Base-by-base conservation (phyloP, 2,329 filamentous ascomycete genomes). In the Pseudogymnoascus sp. region DNA sequence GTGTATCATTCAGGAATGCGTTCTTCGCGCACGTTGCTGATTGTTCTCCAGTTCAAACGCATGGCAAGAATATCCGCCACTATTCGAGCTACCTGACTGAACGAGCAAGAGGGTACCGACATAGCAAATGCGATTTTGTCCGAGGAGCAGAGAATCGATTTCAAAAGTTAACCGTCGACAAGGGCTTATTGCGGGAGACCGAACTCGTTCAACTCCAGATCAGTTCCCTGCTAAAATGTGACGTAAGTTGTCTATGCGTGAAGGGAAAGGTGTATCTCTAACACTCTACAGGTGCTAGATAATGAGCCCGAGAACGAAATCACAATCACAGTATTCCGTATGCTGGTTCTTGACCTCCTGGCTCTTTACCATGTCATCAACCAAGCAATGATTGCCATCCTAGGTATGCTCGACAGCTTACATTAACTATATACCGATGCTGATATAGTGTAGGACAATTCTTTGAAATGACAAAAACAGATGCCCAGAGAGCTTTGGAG, bases 291-390 rank as follows among this genome's bases (percentile, higher is more conserved):
- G 91, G 86, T 97, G 62, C 84, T 98, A 73, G 88, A 92, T 61
- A 85, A 88, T 68, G 95, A 98, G 71, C 87, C 90, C 6, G 93
- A 97, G 74, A 99, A 98, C 73, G 95, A 99, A 76, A 98, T 99
- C 70, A 96, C 92, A 8, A 83, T 98, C 69, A 96, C 92, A 8
- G 93, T 96, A 28, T 99, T 98, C 74, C 86, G 95, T 65, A 81
- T 99, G 67, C 80, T 99, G 63, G 96, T 96, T 19, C 81, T 96
- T 71, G 95, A 99, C 75, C 81, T 99, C 39, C 78, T 99, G 66
- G 87, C 90, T 13, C 80, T 99, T 63, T 99, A 96, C 79, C 92
- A 96, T 72, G 91, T 95, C 57, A 89, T 97, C 78, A 99, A 99
- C 73, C 92, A 97, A 77, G 95, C 91, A 60, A 90, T 96, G 73